Evolutionary conservation across 352 stramenopile species (phyloP), one percentile per base, ranked within the genome.

Genomic region (Peronospora belbahrii): DNA sequence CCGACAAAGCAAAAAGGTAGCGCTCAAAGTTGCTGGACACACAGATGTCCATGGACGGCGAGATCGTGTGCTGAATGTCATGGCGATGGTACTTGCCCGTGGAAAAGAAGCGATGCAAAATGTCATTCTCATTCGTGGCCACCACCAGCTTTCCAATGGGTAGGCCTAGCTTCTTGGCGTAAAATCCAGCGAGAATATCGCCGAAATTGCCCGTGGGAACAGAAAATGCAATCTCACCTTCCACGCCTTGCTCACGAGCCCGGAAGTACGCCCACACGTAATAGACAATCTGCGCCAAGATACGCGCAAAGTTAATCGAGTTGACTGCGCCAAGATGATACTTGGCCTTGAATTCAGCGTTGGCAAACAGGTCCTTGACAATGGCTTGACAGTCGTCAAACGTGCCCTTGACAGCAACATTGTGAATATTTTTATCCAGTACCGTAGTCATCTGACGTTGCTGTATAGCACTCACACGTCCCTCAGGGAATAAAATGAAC

Each of bases 371-470:
- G 25, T 96, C 91, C 80, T 99, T 99, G 44, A 99, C 96, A 46
- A 99, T 98, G 30, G 96, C 92, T 66, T 99, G 96, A 70, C 94
- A 98, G 70, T 99, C 96, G 73, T 99, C 96, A 67, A 99, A 99
- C n/a, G 95, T 98, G 30, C 94, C 96, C 59, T 85, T 72, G 30
- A 95, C 59, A 4, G 91, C 83, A 23, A 99, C 82, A 67, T 97
- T 98, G 74, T 99, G 94, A 61, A 99, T 97, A 70, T 99, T 99
- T 20, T 72, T 40, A 65, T 99, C 96, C n/a, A 91, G 56, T 25
- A 99, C 93, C 0, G 96, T 98, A 0, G 94, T 98, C 96, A 99
- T 99, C 80, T 99, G 96, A 14, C 93, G 75, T 74, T 99, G 96
- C 59, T 99, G 96, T 52, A 98, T 98, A 44, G 88, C 68, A 39